phyloP scores from a whole-genome alignment of 441 rosid species.

The Bruguiera hainesii region DNA sequence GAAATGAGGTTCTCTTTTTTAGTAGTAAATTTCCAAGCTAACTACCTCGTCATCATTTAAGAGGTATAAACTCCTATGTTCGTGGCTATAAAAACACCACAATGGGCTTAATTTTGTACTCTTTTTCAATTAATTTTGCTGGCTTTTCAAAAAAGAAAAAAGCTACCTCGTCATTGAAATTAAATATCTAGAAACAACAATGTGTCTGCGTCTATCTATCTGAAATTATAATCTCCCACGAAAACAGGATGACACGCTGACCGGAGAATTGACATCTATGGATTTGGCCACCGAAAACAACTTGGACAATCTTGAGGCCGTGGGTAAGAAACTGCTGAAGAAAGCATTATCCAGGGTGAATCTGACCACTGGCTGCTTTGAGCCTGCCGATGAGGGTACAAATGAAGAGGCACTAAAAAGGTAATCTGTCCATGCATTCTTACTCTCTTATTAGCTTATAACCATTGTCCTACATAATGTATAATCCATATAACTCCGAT shows the following conservation, averaged over 20 bases:
- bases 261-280: slow-evolving; percentile 42
- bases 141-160: too few relatives aligned
- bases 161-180: too few relatives aligned
- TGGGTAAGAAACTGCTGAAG: slow-evolving; percentile 47
- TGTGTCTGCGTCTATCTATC: too few relatives aligned
- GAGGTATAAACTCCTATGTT: neutral
- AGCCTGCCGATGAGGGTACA: slow-evolving; percentile 28
- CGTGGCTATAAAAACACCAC: too few relatives aligned
- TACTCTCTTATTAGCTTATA: neutral
- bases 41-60: neutral
- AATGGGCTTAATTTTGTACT: too few relatives aligned
- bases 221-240: neutral
- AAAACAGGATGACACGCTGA: slow-evolving; percentile 25
- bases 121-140: too few relatives aligned
- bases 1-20: neutral
- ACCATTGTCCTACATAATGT: too few relatives aligned
- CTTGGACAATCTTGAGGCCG: slow-evolving; percentile 39
- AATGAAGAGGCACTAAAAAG: slow-evolving; percentile 41
- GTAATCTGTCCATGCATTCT: slow-evolving; percentile 10
- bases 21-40: neutral
- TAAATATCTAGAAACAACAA: too few relatives aligned
- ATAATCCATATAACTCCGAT: too few relatives aligned
- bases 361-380: slow-evolving; percentile 40
- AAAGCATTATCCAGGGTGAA: slow-evolving; percentile 46
- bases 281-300: slow-evolving; percentile 51